Conservation (phyloP, 1,284 basidiomycete genomes). For the Coniferiporia weirii region DNA sequence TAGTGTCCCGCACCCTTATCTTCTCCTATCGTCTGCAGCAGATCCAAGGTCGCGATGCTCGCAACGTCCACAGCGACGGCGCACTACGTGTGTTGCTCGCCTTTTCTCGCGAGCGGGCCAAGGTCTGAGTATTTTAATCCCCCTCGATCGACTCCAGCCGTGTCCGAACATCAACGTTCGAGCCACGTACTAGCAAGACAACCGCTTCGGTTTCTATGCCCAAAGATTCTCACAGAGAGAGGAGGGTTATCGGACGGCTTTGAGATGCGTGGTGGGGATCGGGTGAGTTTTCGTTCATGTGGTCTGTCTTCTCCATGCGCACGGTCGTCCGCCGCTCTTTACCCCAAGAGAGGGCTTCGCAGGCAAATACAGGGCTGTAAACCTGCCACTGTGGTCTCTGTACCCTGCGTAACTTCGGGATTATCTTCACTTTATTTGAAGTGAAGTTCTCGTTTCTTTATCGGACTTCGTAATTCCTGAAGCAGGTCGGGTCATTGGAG, state of each 20-base stretch:
- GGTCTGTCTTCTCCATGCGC: neutral
- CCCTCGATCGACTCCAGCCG: conserved; percentile 46
- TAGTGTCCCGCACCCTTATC: no score
- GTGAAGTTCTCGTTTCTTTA: no score
- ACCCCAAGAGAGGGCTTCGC: neutral
- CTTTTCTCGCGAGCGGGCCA: conserved; percentile 48
- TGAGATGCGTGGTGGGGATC: conserved; percentile 21
- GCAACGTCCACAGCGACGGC: conserved; percentile 35
- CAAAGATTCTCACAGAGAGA: neutral
- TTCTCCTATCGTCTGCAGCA: conserved; percentile 29
- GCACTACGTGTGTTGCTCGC: conserved; percentile 17
- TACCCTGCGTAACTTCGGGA: neutral
- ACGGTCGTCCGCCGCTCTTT: conserved; percentile 5
- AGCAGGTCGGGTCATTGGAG: no score
- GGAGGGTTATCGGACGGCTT: conserved; percentile 10
- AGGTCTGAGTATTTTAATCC: conserved; percentile 55
- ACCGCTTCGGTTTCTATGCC: neutral
- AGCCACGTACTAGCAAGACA: conserved; percentile 48
- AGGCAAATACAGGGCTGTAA: neutral
- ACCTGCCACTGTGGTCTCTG: neutral
- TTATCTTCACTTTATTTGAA: no score
- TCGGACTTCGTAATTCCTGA: no score
- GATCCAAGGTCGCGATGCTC: conserved; percentile 49
- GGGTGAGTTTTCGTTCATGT: conserved; percentile 9
- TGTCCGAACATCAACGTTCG: conserved; percentile 40